These are phyloP conservation scores for Gastrolobium villosum DNA, from an alignment of 306 rosid genomes.

Conservation along the genomic window DNA sequence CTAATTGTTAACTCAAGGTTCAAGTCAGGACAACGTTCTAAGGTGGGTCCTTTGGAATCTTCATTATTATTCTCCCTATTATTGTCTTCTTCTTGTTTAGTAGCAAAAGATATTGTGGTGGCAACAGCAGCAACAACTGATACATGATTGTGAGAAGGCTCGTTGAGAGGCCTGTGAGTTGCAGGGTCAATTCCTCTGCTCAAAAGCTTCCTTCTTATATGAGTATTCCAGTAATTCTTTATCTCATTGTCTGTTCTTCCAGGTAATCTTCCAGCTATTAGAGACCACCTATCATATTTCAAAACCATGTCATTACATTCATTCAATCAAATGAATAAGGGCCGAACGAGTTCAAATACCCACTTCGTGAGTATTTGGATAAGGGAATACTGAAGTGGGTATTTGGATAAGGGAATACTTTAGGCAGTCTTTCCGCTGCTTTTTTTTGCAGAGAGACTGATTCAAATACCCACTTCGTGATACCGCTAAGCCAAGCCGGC, in stretches of 20 bases:
- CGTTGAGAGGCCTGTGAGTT: slow-evolving; percentile 74
- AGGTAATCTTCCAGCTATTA: slow-evolving; percentile 84
- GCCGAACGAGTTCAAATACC: no score
- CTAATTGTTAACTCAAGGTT: slow-evolving; percentile 84
- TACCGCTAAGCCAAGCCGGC: no score
- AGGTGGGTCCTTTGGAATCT: slow-evolving; percentile 38
- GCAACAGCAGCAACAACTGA: neutral
- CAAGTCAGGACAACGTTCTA: slow-evolving; percentile 69
- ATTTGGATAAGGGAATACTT: no score
- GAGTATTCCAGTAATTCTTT: slow-evolving; percentile 94
- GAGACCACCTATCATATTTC: slow-evolving; percentile 68
- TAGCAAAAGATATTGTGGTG: slow-evolving; percentile 58
- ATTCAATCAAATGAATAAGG: no score
- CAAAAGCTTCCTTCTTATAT: slow-evolving; percentile 86
- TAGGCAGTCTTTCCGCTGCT: no score
- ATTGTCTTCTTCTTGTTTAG: slow-evolving; percentile 51
- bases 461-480: no score
- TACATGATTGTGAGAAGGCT: slow-evolving; percentile 27
- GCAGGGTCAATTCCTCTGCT: slow-evolving; percentile 88
- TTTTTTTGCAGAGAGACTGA: no score
- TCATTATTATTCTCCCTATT: slow-evolving; percentile 18
- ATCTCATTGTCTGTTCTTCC: slow-evolving; percentile 95
- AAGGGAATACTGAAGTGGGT: no score
- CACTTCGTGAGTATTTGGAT: no score
- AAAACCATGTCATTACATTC: no score